Base-by-base conservation (phyloP, 345 rosid species). In the Moricandia arvensis region DNA sequence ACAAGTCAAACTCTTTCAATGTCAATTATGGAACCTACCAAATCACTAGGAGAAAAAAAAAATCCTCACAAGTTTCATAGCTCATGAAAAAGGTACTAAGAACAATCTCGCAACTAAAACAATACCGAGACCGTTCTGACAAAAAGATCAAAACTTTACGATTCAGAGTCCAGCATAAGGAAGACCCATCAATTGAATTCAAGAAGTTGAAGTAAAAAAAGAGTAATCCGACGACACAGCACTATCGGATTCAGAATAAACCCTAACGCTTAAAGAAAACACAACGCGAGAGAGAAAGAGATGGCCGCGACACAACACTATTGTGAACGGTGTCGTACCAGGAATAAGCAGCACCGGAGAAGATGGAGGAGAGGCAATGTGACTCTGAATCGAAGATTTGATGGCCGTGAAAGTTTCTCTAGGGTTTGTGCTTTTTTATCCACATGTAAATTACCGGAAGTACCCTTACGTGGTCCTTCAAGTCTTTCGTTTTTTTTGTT, bases 321-420 rank as follows among this genome's bases (percentile, higher is more conserved):
- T 27, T n/a, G 8, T 47, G 53, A n/a, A 47, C 53, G 53, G 8
- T 18, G 53, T n/a, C 82, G 80, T 79, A 84, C 87, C 85, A 49
- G 63, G 9, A 35, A 63, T n/a, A 0, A 35, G 77, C 34, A 61
- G 73, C 77, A 29, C 29, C 68, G 69, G 59, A 66, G 71, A 55
- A 55, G 75, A 37, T 30, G 35, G 1, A 2, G 24, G 24, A 21
- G 24, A 18, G 45, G 15, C 8, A 10, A 15, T 43, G 51, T 12
- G 53, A 47, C 18, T n/a, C 53, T 31, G 15, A 8, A 16, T 16
- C 53, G 53, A 45, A 51, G 59, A 38, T 17, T 57, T 2, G 75
- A 18, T 69, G 71, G 75, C 75, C 61, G 71, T 30, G 61, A 15
- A 30, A 41, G 12, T 33, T 76, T 41, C 21, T n/a, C 62, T 71